phyloP scores from a whole-genome alignment of 129 eudicot genomes.

The Cynara cardunculus region DNA sequence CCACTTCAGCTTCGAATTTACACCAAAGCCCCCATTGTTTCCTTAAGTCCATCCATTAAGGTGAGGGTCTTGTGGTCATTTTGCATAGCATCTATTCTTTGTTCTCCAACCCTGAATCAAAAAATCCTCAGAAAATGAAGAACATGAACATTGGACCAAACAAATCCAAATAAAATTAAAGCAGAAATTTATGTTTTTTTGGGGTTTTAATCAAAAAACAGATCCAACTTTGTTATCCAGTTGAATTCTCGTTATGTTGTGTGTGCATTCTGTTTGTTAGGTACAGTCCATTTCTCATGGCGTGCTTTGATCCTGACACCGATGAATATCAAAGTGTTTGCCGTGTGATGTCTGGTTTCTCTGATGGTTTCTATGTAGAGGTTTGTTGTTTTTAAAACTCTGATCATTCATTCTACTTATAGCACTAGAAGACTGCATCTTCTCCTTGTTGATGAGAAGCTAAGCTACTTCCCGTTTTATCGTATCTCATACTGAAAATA shows the following conservation, averaged over 20 bases:
- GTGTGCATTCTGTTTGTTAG: conserved; percentile 26
- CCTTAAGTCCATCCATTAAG: background rate
- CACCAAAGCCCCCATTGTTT: background rate
- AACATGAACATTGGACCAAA: background rate
- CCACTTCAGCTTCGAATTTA: background rate
- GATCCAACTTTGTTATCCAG: background rate
- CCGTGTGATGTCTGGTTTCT: conserved; percentile 97
- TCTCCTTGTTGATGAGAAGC: background rate
- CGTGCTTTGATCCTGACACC: conserved; percentile 86
- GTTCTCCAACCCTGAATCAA: background rate
- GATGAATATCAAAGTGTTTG: conserved; percentile 96
- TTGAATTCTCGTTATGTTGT: background rate
- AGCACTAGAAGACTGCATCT: background rate
- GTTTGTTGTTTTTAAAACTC: conserved; percentile 22
- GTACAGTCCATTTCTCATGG: conserved; percentile 98
- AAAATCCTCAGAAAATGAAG: background rate
- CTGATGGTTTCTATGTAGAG: conserved; percentile 90
- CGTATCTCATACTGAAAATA: background rate
- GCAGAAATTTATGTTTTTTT: background rate
- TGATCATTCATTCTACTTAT: background rate
- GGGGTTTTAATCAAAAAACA: background rate
- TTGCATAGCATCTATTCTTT: background rate
- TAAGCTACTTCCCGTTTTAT: background rate
- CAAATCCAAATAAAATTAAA: background rate
- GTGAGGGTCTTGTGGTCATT: background rate